phyloP scores from a whole-genome alignment of 148 eudicot genomes.

The Pouteria glomerata region DNA sequence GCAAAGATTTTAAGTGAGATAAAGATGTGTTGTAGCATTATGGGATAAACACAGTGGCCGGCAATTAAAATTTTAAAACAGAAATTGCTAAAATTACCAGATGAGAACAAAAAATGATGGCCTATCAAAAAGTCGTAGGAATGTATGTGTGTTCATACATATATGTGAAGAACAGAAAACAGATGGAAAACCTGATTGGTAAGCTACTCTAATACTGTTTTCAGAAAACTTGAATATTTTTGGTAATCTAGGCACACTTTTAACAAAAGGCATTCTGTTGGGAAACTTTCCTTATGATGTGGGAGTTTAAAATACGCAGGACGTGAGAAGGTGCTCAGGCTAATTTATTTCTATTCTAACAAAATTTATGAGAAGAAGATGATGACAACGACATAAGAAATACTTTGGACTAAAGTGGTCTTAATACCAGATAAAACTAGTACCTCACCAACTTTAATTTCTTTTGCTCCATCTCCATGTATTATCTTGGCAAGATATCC shows the following conservation, averaged over 20 bases:
- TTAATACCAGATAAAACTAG: not conserved
- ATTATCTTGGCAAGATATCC: constrained; percentile 91
- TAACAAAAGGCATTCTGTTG: too few species aligned
- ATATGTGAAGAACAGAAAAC: not conserved
- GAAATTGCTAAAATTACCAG: not conserved
- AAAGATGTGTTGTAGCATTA: not conserved
- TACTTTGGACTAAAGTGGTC: not conserved
- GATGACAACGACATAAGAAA: not conserved
- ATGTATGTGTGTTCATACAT: not conserved
- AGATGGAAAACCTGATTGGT: too few species aligned
- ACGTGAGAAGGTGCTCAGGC: not conserved
- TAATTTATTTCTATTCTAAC: not conserved
- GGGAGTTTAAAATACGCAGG: not conserved
- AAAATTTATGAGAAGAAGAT: not conserved
- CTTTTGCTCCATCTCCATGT: constrained; percentile 74
- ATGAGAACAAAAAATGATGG: not conserved
- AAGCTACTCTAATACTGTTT: not conserved
- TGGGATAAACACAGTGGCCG: not conserved
- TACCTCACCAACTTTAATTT: constrained; percentile 93
- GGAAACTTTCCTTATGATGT: not conserved
- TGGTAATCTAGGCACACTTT: not conserved
- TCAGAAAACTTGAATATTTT: too few species aligned
- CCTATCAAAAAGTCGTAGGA: not conserved
- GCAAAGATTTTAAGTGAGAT: too few species aligned
- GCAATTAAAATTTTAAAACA: too few species aligned